phyloP scores from a whole-genome alignment of 75 land plant genomes.

The Gnetum montanum region DNA sequence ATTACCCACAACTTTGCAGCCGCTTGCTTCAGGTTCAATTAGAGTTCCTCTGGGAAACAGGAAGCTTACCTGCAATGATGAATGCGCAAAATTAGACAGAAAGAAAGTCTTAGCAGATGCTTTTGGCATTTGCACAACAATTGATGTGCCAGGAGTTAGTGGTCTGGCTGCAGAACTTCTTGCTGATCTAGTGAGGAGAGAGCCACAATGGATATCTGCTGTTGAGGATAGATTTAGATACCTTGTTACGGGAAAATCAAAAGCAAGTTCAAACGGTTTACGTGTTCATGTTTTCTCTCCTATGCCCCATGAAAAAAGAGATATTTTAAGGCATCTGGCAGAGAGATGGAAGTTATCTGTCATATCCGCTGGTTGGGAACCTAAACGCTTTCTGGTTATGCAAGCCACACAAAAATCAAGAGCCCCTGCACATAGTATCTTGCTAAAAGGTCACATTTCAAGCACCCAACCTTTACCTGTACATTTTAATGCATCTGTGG shows the following conservation, averaged over 20 bases:
- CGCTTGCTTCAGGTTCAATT: constrained; percentile 42
- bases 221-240: constrained; percentile 89
- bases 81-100: constrained; percentile 76
- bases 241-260: constrained; percentile 68
- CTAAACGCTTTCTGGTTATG: constrained; percentile 66
- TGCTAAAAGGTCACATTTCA: constrained; percentile 30
- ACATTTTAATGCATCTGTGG: constrained; percentile 58
- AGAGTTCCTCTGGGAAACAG: constrained; percentile 76
- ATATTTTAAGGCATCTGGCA: constrained; percentile 71
- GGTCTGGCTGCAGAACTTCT: constrained; percentile 58
- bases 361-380: constrained; percentile 81
- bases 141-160: constrained; percentile 52
- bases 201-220: constrained; percentile 84
- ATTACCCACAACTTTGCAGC: constrained; percentile 70
- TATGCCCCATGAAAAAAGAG: constrained; percentile 76
- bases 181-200: constrained; percentile 57
- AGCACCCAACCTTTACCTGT: constrained; percentile 30
- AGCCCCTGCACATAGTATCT: constrained; percentile 47
- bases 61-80: constrained; percentile 85
- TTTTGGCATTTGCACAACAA: constrained; percentile 61
- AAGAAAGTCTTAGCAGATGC: constrained; percentile 88
- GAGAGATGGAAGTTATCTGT: constrained; percentile 87
- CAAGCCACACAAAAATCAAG: constrained; percentile 85
- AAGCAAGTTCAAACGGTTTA: constrained; percentile 21
- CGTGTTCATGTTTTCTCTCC: constrained; percentile 78